These are phyloP conservation scores for Podaxis pistillaris DNA, from an alignment of 768 basidiomycete genomes.

Conservation along the genomic window DNA sequence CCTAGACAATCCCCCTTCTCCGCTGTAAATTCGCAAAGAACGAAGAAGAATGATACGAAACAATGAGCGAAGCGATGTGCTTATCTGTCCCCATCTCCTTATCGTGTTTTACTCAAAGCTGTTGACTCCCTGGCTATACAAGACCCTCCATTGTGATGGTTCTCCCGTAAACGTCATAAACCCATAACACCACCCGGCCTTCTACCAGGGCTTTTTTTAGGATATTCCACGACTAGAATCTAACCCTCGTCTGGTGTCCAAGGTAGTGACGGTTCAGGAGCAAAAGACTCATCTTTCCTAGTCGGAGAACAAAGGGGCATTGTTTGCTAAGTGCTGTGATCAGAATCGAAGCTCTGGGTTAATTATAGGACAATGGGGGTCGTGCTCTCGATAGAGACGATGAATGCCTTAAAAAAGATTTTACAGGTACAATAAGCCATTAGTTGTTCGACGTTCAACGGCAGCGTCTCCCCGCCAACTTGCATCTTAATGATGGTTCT, in stretches of 20 bases:
- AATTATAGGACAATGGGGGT: conserved; percentile 7
- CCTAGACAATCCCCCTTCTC: background rate
- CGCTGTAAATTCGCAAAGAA: background rate
- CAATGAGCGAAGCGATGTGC: background rate
- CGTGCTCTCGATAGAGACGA: background rate
- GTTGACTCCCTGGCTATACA: background rate
- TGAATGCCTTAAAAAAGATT: background rate
- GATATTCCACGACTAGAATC: background rate
- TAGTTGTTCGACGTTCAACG: background rate
- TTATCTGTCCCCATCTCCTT: background rate
- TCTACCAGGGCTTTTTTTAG: background rate
- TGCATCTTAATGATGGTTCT: background rate
- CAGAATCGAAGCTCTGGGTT: conserved; percentile 9
- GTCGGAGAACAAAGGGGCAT: conserved; percentile 4
- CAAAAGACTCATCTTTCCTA: conserved; percentile 1
- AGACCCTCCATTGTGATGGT: background rate
- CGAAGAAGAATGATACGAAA: background rate
- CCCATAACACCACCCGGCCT: background rate
- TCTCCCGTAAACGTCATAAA: background rate
- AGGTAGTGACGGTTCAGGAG: conserved; percentile 1
- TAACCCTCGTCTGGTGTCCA: background rate
- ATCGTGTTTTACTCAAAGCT: background rate
- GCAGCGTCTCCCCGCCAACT: background rate
- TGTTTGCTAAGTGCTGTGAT: background rate
- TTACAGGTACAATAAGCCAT: too few species aligned